Evolutionary conservation across 148 eudicot species (phyloP), one percentile per base, ranked within the genome.

Genomic region (Chenopodium formosanum): DNA sequence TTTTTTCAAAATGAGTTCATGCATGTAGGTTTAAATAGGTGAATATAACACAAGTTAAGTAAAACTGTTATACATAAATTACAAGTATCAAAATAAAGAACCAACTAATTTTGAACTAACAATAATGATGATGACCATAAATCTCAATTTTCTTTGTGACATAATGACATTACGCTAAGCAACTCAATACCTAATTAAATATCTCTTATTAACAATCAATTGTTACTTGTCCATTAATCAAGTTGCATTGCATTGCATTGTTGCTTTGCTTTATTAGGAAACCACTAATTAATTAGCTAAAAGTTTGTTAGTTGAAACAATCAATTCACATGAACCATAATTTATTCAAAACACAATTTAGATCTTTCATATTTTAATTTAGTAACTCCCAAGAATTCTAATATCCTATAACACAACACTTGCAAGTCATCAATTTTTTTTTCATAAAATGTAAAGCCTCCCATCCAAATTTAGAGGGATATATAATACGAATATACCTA

Each of bases 281-380:
- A 32, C 40, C n/a, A 70, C 22, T 69, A 44, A 70, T 70, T 9
- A 70, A 70, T 37, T 70, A 40, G 74, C 52, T 40, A 46, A 19
- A 60, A 80, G 82, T 37, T 80, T 37, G 70, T 70, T 79, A 56
- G 76, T 60, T 80, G 48, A 27, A 29, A 23, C 47, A 22, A n/a
- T 58, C 48, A 34, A 52, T 37, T 34, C 29, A 17, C 56, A 79
- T 60, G 75, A 71, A 71, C 47, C 76, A 46, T 70, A 71, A 17
- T 37, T 72, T 58, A 62, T 72, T 72, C 12, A 31, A 23, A 31
- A 20, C 29, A 50, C 31, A 60, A 13, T 17, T 27, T 31, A 58
- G 48, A 22, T 14, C 4, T 34, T n/a, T 78, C 17, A 7, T 17
- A n/a, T 12, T 20, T 60, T 37, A 25, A 40, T 2, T 9, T 44